These are phyloP conservation scores for Fusarium subtropicale DNA, from an alignment of 2,329 filamentous ascomycete genomes.

Conservation along the genomic window DNA sequence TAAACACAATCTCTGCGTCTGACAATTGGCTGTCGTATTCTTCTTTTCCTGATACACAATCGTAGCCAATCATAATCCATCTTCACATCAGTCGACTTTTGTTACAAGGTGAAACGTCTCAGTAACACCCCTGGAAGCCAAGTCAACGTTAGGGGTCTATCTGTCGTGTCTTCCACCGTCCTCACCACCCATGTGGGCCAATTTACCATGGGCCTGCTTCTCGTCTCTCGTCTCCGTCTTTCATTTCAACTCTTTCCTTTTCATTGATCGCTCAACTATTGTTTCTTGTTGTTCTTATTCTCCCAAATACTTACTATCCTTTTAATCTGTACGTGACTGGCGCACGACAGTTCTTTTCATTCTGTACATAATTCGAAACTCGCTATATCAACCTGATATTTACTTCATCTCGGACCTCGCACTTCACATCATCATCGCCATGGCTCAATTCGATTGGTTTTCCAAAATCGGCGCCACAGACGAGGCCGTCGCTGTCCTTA, in stretches of 20 bases:
- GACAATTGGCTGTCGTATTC: background rate
- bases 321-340: conserved; percentile 44
- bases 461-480: conserved; percentile 66
- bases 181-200: conserved; percentile 38
- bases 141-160: conserved; percentile 28
- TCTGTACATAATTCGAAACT: conserved; percentile 19
- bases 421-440: conserved; percentile 32
- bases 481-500: conserved; percentile 68
- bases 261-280: conserved; percentile 9
- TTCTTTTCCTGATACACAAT: background rate
- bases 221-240: conserved; percentile 20
- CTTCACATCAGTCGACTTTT: conserved; percentile 46
- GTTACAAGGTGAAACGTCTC: conserved; percentile 61
- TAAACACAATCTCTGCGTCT: background rate
- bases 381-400: background rate
- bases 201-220: conserved; percentile 45
- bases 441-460: conserved; percentile 69
- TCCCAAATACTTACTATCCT: conserved; percentile 11
- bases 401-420: background rate
- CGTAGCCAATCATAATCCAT: conserved; percentile 37
- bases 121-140: conserved; percentile 38
- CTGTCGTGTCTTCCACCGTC: conserved; percentile 29
- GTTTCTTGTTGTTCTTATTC: conserved; percentile 3
- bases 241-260: conserved; percentile 25
- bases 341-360: conserved; percentile 29